Conservation (phyloP, 164 flowering plant species). For the Nymphaea colorata region DNA sequence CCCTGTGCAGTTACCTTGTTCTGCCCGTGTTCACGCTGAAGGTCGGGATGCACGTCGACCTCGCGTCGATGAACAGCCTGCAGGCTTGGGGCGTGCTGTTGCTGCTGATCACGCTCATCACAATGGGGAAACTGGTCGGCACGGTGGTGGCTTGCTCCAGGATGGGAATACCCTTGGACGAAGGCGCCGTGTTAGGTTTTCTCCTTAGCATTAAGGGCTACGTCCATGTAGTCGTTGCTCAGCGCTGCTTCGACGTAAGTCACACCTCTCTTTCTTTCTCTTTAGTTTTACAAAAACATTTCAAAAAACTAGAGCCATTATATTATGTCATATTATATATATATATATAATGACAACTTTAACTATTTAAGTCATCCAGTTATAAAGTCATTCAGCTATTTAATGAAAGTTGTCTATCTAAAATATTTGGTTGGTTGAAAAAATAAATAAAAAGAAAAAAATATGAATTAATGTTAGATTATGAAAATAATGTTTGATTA, state of each 20-base stretch:
- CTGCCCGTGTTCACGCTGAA: constrained; percentile 39
- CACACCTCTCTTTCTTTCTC: constrained; percentile 8
- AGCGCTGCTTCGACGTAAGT: constrained; percentile 41
- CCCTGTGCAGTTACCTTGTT: constrained; percentile 26
- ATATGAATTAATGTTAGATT: too few relatives aligned
- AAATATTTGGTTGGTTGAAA: too few relatives aligned
- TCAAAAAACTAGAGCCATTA: background rate
- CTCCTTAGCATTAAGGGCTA: constrained; percentile 52
- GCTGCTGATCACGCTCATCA: constrained; percentile 15
- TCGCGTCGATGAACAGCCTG: constrained; percentile 18
- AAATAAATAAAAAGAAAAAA: too few relatives aligned
- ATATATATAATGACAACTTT: too few relatives aligned
- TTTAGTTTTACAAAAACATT: constrained; percentile 11
- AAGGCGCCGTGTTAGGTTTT: constrained; percentile 36
- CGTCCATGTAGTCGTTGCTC: constrained; percentile 34
- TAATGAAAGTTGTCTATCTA: too few relatives aligned
- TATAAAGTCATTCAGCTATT: too few relatives aligned
- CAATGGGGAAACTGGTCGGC: constrained; percentile 21
- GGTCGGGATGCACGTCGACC: constrained; percentile 32
- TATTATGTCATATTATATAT: too few relatives aligned
- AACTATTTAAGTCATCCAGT: too few relatives aligned
- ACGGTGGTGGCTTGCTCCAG: constrained; percentile 17
- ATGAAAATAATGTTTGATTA: too few relatives aligned
- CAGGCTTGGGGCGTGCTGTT: constrained; percentile 15
- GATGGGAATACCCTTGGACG: constrained; percentile 28